Base-by-base conservation (phyloP, 495 filamentous ascomycete genomes). In the Penicillium ucsense region DNA sequence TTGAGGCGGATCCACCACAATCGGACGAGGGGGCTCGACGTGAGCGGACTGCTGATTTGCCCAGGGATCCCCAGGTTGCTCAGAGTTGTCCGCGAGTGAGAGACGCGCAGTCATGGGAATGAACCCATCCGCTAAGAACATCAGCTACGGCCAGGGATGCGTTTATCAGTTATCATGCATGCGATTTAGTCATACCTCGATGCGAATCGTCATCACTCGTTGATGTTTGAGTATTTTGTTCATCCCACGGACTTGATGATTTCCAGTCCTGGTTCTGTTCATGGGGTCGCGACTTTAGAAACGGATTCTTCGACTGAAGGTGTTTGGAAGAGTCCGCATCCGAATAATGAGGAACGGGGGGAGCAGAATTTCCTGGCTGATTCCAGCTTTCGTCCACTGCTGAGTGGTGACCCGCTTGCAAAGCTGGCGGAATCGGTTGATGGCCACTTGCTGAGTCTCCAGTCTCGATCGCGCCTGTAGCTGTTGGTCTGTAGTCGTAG, bases 51-150 rank as follows among this genome's bases (percentile, higher is more conserved):
- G 20, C 3, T 46, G 37, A 1, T 52, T 45, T 5, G 43, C 38
- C 54, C 54, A 55, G 28, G 51, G 46, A 11, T 43, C 39, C 11
- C 50, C 54, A 27, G 61, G 56, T 31, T 63, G 43, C 6, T 54
- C 56, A 2, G 57, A 51, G 12, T 59, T 34, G 30, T 73, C 70
- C 28, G 70, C 48, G 9, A 73, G 57, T 20, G 70, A 73, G 32
- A 73, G 43, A 5, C 70, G 63, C 4, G 68, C 70, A 11, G 70
- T 70, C 70, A 73, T 73, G 8, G 70, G 67, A 39, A 73, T 73
- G 50, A 66, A 66, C 7, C 70, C 70, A 29, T 68, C 69, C 39
- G 63, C 70, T 73, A 41, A 3, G 20, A 20, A 20, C 20, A 20
- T 20, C 20, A 20, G 20, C 20, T 20, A 20, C 20, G 20, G 20